Conservation (phyloP, 352 stramenopile species). For the Pythium folliculosum region DNA sequence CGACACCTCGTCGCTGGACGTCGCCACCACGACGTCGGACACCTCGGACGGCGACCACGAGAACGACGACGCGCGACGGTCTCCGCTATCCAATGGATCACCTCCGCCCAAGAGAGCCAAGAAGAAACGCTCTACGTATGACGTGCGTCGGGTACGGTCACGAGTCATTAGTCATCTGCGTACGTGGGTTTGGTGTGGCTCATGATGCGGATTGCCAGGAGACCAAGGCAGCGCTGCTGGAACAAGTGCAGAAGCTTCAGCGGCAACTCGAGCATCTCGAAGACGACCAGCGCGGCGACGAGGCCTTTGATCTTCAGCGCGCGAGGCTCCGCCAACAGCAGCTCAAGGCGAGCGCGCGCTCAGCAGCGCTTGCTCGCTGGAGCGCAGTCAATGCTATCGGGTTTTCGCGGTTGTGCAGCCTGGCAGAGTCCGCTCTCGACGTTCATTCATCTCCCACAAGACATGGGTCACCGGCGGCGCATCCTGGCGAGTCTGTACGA, state of each 20-base stretch:
- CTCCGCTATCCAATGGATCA: background rate
- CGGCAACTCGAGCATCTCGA: background rate
- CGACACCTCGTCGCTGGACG: no score
- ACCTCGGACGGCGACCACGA: no score
- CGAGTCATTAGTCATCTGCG: background rate
- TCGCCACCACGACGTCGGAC: no score
- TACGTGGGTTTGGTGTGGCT: background rate
- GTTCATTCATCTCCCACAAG: background rate
- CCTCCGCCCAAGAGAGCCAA: background rate
- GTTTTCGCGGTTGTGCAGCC: background rate
- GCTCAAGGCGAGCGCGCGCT: background rate
- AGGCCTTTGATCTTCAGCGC: background rate
- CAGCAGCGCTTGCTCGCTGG: background rate
- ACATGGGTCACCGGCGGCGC: background rate
- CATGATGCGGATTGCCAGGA: background rate
- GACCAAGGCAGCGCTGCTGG: background rate
- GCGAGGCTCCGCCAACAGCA: background rate
- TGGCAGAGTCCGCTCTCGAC: slow-evolving; percentile 1
- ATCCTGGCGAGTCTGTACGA: background rate
- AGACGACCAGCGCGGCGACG: background rate
- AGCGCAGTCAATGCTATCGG: slow-evolving; percentile 5
- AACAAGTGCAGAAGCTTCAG: background rate
- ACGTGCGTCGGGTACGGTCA: slow-evolving; percentile 1
- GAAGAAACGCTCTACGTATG: background rate
- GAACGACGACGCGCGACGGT: background rate